These are phyloP conservation scores for Quercus alba DNA, from an alignment of 306 rosid species.

Conservation along the genomic window DNA sequence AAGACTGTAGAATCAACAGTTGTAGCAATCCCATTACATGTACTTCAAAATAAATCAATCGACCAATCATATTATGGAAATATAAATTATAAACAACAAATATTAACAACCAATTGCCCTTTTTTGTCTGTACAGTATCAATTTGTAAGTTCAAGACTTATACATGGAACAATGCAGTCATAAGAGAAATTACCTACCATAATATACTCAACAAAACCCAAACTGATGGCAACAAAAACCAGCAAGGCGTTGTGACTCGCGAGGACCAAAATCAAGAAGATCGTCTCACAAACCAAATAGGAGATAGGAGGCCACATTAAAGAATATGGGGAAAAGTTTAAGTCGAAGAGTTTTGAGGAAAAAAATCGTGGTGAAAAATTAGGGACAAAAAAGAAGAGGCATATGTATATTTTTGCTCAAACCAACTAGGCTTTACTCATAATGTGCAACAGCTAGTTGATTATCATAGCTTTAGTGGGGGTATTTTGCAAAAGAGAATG, in stretches of 20 bases:
- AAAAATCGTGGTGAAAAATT: slow-evolving; percentile 9
- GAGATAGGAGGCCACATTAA: slow-evolving; percentile 15
- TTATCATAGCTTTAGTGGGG: slow-evolving; percentile 43
- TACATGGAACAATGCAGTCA: slow-evolving; percentile 2
- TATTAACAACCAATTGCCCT: slow-evolving; percentile 17
- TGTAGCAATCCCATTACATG: not conserved
- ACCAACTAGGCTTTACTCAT: slow-evolving; percentile 23
- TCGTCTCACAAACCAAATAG: slow-evolving; percentile 23
- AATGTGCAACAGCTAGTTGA: slow-evolving; percentile 25
- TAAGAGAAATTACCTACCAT: slow-evolving; percentile 11
- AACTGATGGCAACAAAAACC: slow-evolving; percentile 21
- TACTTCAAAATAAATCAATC: not conserved
- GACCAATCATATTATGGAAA: not conserved
- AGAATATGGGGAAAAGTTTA: slow-evolving; percentile 18
- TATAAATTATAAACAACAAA: not conserved
- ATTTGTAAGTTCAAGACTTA: slow-evolving; percentile 13
- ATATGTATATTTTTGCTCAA: slow-evolving; percentile 37
- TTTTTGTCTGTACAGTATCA: slow-evolving; percentile 35
- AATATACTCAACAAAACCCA: not conserved
- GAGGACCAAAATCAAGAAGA: slow-evolving; percentile 9
- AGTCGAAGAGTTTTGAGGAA: not conserved
- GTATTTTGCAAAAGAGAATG: not conserved
- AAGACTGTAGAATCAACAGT: not conserved
- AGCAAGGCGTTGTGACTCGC: slow-evolving; percentile 18
- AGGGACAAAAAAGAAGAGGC: not conserved